Evolutionary conservation across 2,329 filamentous ascomycete species (phyloP).

Genomic region (Apiospora koreana): DNA sequence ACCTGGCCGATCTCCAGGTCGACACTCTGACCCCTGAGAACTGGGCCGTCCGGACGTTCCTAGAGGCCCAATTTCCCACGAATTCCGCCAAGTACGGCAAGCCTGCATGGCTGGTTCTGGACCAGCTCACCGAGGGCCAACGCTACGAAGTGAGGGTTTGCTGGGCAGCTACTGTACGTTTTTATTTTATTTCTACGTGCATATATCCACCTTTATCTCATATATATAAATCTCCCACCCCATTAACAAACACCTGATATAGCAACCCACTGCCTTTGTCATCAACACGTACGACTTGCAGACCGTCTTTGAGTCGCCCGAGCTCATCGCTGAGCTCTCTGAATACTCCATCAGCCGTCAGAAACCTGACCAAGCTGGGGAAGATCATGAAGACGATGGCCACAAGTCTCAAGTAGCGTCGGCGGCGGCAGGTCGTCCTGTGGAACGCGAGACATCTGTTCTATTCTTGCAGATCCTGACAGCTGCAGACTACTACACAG

Average conservation of each 20-base stretch:
- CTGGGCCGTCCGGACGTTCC: conserved; percentile 59
- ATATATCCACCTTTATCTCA: conserved; percentile 1
- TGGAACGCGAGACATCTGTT: conserved; percentile 44
- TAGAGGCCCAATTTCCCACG: conserved; percentile 70
- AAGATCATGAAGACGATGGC: conserved; percentile 14
- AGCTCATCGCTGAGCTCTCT: conserved; percentile 66
- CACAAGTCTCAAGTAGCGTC: conserved; percentile 15
- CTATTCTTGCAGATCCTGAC: conserved; percentile 75
- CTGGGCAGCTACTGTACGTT: conserved; percentile 86
- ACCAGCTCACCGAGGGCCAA: conserved; percentile 66
- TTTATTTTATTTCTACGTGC: no score
- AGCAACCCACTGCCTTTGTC: conserved; percentile 78
- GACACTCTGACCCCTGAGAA: conserved; percentile 61
- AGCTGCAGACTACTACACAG: conserved; percentile 82
- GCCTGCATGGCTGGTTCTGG: conserved; percentile 78
- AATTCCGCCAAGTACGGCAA: conserved; percentile 53
- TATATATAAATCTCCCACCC: not conserved
- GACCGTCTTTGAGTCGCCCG: conserved; percentile 61
- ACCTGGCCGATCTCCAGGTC: conserved; percentile 62
- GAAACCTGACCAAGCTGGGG: conserved; percentile 18
- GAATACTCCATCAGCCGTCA: conserved; percentile 57
- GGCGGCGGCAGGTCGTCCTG: conserved; percentile 7
- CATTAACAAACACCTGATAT: conserved; percentile 13
- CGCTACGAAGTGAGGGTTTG: conserved; percentile 92
- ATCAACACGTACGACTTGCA: conserved; percentile 65